phyloP scores from a whole-genome alignment of 768 basidiomycete species.

The Porphyrellus cyaneotinctus region DNA sequence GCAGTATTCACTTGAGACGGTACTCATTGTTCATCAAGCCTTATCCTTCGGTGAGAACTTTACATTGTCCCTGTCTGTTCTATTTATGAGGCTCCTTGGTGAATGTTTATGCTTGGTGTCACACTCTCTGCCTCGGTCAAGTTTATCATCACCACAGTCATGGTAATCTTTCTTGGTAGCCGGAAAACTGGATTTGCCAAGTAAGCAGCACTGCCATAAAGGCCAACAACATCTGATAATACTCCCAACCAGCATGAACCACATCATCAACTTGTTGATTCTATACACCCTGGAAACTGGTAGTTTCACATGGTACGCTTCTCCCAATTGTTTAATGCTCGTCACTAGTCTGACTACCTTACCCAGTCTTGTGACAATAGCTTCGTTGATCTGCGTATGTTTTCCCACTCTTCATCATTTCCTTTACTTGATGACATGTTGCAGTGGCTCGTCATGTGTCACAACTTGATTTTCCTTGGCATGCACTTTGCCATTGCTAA shows the following conservation, averaged over 20 bases:
- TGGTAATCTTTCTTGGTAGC: conserved; percentile 31
- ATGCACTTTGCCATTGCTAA: conserved; percentile 35
- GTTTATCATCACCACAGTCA: conserved; percentile 28
- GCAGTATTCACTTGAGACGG: conserved; percentile 25
- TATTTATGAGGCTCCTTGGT: conserved; percentile 13
- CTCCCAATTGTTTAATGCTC: background rate
- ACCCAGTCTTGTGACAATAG: conserved; percentile 29
- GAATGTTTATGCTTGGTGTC: conserved; percentile 31
- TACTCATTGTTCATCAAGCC: conserved; percentile 31
- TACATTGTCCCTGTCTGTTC: background rate
- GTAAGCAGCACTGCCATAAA: background rate
- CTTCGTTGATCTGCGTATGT: conserved; percentile 32
- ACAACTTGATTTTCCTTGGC: conserved; percentile 33
- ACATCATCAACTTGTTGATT: conserved; percentile 46
- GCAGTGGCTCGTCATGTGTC: conserved; percentile 32
- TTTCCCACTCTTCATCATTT: background rate
- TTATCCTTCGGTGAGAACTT: conserved; percentile 24
- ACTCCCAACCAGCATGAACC: conserved; percentile 38
- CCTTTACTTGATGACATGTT: background rate
- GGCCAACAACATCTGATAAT: background rate
- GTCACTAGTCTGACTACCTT: background rate
- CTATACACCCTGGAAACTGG: conserved; percentile 54
- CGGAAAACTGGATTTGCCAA: conserved; percentile 31
- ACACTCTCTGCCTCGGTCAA: conserved; percentile 34
- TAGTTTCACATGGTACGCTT: conserved; percentile 39